phyloP scores from a whole-genome alignment of 2,329 filamentous ascomycete species.

The Uncinocarpus reesii region DNA sequence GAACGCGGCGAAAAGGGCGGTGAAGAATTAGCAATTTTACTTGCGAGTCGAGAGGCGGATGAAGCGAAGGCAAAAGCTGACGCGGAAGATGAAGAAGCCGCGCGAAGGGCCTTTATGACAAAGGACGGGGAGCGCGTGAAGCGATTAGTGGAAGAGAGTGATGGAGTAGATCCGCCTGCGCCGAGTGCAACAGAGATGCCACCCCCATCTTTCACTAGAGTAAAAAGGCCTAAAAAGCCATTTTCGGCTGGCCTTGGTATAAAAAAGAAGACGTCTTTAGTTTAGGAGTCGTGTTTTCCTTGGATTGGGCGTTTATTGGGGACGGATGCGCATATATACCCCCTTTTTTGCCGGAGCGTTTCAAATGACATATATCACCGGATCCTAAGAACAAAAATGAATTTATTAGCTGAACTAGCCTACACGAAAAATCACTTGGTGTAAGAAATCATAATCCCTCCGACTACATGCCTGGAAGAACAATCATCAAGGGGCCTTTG shows the following conservation, averaged over 20 bases:
- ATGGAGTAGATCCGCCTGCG: slow-evolving; percentile 26
- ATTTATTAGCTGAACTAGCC: too few relatives aligned
- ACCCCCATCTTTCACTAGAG: slow-evolving; percentile 61
- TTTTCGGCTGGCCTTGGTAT: slow-evolving; percentile 65
- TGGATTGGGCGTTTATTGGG: background rate
- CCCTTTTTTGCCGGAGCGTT: background rate
- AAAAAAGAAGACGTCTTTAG: slow-evolving; percentile 65
- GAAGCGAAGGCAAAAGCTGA: slow-evolving; percentile 56
- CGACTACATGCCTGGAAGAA: background rate
- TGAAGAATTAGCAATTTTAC: slow-evolving; percentile 40
- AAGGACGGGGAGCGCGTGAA: slow-evolving; percentile 47
- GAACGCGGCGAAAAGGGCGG: slow-evolving; percentile 63
- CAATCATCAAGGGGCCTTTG: background rate
- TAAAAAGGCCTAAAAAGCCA: slow-evolving; percentile 80
- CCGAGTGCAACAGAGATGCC: slow-evolving; percentile 31
- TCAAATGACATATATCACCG: too few relatives aligned
- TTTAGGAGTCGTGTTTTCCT: slow-evolving; percentile 27
- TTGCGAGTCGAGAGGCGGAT: slow-evolving; percentile 47
- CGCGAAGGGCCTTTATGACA: slow-evolving; percentile 63
- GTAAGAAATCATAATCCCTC: background rate
- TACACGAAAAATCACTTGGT: background rate
- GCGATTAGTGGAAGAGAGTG: slow-evolving; percentile 41
- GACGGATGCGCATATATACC: background rate
- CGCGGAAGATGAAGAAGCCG: slow-evolving; percentile 71
- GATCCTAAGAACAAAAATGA: too few relatives aligned